A percentile compares a stretch with the other conserved stretches of the same genome.
Evolutionary conservation across 2,329 filamentous ascomycete genomes (phyloP).

Genomic region (Venturia oleaginea): DNA sequence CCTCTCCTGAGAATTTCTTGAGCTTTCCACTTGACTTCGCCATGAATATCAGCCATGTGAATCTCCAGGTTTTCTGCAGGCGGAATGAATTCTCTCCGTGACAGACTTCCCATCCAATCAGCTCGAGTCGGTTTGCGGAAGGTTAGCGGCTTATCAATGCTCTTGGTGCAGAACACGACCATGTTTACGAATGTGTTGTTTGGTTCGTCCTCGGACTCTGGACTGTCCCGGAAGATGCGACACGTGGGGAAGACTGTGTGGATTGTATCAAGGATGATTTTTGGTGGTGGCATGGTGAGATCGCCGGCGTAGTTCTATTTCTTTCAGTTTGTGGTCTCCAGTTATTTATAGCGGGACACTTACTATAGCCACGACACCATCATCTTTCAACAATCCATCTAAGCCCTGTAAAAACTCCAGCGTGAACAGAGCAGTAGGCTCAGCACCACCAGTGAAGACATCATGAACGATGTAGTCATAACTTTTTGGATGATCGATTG

Average conservation of each 20-base stretch:
- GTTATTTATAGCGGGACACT: conserved; percentile 26
- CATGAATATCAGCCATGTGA: conserved; percentile 24
- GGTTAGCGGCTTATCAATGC: conserved; percentile 36
- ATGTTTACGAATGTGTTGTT: conserved; percentile 84
- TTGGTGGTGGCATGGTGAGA: conserved; percentile 64
- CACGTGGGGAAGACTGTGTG: conserved; percentile 76
- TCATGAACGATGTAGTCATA: conserved; percentile 97
- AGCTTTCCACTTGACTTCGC: conserved; percentile 35
- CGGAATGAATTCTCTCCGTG: conserved; percentile 59
- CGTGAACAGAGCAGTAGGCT: conserved; percentile 83
- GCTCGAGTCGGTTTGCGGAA: conserved; percentile 57
- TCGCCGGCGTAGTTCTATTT: conserved; percentile 88
- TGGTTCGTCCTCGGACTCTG: conserved; percentile 32
- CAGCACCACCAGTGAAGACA: conserved; percentile 92
- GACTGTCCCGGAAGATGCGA: conserved; percentile 75
- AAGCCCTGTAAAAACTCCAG: conserved; percentile 70
- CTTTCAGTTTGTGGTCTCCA: conserved; percentile 10
- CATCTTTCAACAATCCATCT: conserved; percentile 58
- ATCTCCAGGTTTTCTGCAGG: conserved; percentile 62
- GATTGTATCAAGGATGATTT: conserved; percentile 75
- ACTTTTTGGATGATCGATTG: conserved; percentile 32
- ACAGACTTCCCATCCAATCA: conserved; percentile 66
- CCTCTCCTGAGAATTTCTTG: conserved; percentile 49
- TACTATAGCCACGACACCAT: conserved; percentile 82
- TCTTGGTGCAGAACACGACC: conserved; percentile 85